phyloP scores from a whole-genome alignment of 768 basidiomycete species.

The Tylopilus felleus region DNA sequence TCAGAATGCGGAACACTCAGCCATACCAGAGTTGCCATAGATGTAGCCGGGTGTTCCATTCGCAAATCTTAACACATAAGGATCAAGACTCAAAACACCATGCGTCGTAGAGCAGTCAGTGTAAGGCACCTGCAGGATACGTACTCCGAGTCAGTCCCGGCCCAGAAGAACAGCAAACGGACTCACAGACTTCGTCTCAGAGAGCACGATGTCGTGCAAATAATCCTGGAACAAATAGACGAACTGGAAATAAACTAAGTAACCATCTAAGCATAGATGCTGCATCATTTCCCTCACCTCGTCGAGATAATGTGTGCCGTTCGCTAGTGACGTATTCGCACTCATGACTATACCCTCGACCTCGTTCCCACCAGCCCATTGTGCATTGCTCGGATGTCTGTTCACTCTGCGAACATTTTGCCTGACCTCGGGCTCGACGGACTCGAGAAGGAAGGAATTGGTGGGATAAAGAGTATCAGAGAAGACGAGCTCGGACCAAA shows the following conservation, averaged over 20 bases:
- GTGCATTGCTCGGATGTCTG: conserved; percentile 52
- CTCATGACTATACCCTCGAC: conserved; percentile 40
- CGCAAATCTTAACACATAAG: too few relatives aligned
- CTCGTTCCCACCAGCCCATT: conserved; percentile 54
- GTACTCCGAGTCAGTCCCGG: neutral
- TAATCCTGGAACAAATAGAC: conserved; percentile 38
- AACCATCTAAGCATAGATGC: neutral
- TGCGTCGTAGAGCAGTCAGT: conserved; percentile 59
- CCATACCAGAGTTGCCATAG: too few relatives aligned
- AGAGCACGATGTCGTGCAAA: conserved; percentile 43
- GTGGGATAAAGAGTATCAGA: conserved; percentile 55
- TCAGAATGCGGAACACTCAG: too few relatives aligned
- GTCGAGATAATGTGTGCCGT: conserved; percentile 29
- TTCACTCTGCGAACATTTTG: conserved; percentile 49
- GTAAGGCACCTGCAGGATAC: conserved; percentile 43
- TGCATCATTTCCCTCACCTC: conserved; percentile 34
- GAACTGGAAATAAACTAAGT: conserved; percentile 30
- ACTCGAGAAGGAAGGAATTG: conserved; percentile 50
- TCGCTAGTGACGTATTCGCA: neutral
- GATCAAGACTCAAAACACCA: conserved; percentile 24
- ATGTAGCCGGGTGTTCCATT: too few relatives aligned
- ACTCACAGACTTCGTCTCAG: conserved; percentile 47
- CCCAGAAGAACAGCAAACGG: neutral
- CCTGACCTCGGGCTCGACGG: conserved; percentile 51
- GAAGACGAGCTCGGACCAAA: conserved; percentile 48